phyloP scores from a whole-genome alignment of 495 filamentous ascomycete genomes.

The Lichina pygmaea region DNA sequence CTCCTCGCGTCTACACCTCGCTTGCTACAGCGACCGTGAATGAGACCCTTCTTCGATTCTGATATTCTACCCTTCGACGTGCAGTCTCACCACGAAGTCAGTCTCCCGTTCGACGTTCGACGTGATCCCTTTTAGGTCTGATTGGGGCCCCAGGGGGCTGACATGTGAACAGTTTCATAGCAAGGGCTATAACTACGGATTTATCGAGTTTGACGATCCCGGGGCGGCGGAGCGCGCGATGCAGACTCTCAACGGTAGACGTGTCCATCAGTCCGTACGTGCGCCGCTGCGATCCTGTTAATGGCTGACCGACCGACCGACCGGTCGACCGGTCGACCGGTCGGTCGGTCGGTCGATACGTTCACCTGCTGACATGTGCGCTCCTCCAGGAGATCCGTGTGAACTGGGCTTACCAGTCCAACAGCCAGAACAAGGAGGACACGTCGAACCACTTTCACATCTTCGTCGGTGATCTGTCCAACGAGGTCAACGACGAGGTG shows the following conservation, averaged over 20 bases:
- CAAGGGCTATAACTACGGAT: conserved; percentile 98
- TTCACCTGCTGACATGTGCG: not conserved
- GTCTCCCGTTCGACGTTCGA: too few species aligned
- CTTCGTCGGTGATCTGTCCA: conserved; percentile 93
- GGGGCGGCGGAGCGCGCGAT: conserved; percentile 89
- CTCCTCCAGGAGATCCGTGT: conserved; percentile 73
- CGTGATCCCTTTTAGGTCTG: too few species aligned
- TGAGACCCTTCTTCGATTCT: too few species aligned
- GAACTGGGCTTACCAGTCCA: conserved; percentile 99
- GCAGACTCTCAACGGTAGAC: conserved; percentile 81
- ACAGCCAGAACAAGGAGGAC: conserved; percentile 83
- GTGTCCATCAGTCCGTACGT: conserved; percentile 81
- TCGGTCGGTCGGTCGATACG: not conserved
- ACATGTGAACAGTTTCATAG: conserved; percentile 29
- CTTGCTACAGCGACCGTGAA: not conserved
- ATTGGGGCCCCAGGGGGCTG: not conserved
- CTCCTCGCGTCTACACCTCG: not conserved
- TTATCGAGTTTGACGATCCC: conserved; percentile 97
- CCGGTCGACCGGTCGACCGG: not conserved
- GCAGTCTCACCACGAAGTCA: not conserved
- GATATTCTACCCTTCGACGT: not conserved
- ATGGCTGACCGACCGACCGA: not conserved
- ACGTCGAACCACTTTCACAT: conserved; percentile 98
- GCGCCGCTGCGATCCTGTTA: not conserved
- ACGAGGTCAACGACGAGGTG: conserved; percentile 96